These are phyloP conservation scores for Penstemon barbatus DNA, from an alignment of 257 asterid species.

Conservation along the genomic window DNA sequence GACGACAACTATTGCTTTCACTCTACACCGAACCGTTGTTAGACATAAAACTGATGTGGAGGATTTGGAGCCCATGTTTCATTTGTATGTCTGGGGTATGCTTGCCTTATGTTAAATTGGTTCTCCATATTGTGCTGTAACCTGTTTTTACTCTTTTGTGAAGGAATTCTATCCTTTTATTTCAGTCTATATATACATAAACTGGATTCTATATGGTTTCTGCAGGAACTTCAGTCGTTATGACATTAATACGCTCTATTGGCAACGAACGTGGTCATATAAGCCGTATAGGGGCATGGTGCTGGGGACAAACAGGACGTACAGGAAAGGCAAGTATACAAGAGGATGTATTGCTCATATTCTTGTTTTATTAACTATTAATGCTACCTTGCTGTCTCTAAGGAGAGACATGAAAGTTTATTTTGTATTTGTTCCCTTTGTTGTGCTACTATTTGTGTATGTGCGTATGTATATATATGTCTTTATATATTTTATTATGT, in stretches of 20 bases:
- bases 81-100: slow-evolving; percentile 93
- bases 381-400: slow-evolving; percentile 15
- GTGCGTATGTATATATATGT: no score
- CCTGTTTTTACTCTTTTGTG: background rate
- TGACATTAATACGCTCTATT: slow-evolving; percentile 90
- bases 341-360: slow-evolving; percentile 4
- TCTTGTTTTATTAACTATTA: slow-evolving; percentile 8
- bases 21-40: slow-evolving; percentile 97
- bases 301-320: slow-evolving; percentile 88
- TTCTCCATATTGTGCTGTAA: background rate
- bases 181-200: background rate
- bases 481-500: background rate
- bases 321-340: slow-evolving; percentile 81
- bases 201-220: background rate
- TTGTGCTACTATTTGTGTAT: background rate
- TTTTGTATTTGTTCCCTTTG: background rate
- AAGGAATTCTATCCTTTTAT: slow-evolving; percentile 4
- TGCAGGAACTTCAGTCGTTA: slow-evolving; percentile 83
- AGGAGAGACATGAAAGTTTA: background rate
- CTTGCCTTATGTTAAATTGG: background rate
- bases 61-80: slow-evolving; percentile 98
- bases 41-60: slow-evolving; percentile 98
- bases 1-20: slow-evolving; percentile 62
- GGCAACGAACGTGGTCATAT: slow-evolving; percentile 85
- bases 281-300: slow-evolving; percentile 78